Evolutionary conservation across 768 basidiomycete genomes (phyloP).

Genomic region (Boletus edulis): DNA sequence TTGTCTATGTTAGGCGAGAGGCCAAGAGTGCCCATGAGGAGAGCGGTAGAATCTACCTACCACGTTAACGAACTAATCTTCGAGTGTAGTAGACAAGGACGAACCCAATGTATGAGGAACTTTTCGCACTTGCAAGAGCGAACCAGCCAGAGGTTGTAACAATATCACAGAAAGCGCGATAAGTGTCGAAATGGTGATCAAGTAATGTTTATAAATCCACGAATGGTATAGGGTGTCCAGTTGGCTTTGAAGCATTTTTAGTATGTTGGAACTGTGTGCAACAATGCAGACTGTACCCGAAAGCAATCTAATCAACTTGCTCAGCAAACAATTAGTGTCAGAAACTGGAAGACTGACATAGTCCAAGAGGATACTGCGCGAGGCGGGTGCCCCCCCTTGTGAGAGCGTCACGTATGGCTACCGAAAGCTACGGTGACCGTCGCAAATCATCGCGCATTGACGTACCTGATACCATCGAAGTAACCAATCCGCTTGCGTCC

Average conservation of each 20-base stretch:
- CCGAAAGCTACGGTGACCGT: slow-evolving; percentile 3
- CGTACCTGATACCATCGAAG: slow-evolving; percentile 59
- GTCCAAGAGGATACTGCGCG: slow-evolving; percentile 62
- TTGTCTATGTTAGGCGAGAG: slow-evolving; percentile 43
- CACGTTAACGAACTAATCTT: background rate
- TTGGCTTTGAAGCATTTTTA: slow-evolving; percentile 35
- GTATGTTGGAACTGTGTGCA: background rate
- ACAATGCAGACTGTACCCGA: slow-evolving; percentile 35
- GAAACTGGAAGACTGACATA: slow-evolving; percentile 44
- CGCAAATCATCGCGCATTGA: background rate
- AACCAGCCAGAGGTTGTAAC: slow-evolving; percentile 57
- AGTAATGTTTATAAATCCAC: slow-evolving; percentile 48
- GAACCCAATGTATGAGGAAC: slow-evolving; percentile 15
- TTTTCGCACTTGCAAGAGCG: slow-evolving; percentile 29
- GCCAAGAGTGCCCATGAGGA: slow-evolving; percentile 41
- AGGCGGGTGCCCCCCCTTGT: slow-evolving; percentile 49
- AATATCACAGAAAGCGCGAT: slow-evolving; percentile 44
- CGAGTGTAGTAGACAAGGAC: slow-evolving; percentile 8
- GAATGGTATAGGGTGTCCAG: slow-evolving; percentile 43
- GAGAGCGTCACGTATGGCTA: slow-evolving; percentile 64
- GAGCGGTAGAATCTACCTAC: slow-evolving; percentile 36
- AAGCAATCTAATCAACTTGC: slow-evolving; percentile 33
- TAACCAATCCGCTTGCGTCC: slow-evolving; percentile 52
- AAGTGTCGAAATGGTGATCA: slow-evolving; percentile 52
- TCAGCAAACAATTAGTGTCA: background rate